Evolutionary conservation across 176 grass and related monocot species (phyloP).

Genomic region (Bromus sterilis): DNA sequence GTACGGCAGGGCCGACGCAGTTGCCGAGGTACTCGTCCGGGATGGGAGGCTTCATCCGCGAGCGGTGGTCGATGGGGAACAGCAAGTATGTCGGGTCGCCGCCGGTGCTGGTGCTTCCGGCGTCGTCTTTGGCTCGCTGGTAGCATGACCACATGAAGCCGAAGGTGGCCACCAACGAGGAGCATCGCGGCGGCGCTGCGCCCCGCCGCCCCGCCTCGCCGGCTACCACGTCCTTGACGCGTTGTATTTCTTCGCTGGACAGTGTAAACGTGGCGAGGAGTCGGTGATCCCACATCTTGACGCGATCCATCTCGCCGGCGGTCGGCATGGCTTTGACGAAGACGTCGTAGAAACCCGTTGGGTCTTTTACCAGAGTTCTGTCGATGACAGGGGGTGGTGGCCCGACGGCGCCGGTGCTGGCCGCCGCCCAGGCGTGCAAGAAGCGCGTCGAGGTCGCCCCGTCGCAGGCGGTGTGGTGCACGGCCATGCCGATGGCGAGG

Average conservation of each 20-base stretch:
- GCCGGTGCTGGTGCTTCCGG: background rate
- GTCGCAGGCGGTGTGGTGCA: background rate
- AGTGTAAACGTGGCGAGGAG: conserved; percentile 32
- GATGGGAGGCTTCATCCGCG: conserved; percentile 12
- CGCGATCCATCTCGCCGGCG: background rate
- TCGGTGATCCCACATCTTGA: background rate
- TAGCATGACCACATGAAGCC: conserved; percentile 33
- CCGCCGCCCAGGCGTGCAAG: background rate
- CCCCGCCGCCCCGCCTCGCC: background rate
- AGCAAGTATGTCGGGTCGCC: background rate
- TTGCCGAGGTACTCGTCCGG: conserved; percentile 53
- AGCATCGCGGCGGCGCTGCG: conserved; percentile 21
- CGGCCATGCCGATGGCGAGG: background rate
- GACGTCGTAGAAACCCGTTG: conserved; percentile 5
- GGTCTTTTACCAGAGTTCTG: background rate
- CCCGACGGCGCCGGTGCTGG: background rate
- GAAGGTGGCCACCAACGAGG: conserved; percentile 28
- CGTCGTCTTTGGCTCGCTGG: background rate
- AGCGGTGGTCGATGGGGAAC: conserved; percentile 33
- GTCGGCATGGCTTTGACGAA: background rate
- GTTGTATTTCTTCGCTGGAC: conserved; percentile 1
- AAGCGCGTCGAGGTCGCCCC: background rate
- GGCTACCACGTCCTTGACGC: conserved; percentile 21
- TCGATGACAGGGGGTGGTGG: background rate
- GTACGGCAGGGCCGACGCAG: conserved; percentile 22